Percentiles rank a stretch among this genome's conserved stretches.
Evolutionary conservation across 1,139 yeast genomes (phyloP).

Genomic region (Lodderomyces elongisporus): DNA sequence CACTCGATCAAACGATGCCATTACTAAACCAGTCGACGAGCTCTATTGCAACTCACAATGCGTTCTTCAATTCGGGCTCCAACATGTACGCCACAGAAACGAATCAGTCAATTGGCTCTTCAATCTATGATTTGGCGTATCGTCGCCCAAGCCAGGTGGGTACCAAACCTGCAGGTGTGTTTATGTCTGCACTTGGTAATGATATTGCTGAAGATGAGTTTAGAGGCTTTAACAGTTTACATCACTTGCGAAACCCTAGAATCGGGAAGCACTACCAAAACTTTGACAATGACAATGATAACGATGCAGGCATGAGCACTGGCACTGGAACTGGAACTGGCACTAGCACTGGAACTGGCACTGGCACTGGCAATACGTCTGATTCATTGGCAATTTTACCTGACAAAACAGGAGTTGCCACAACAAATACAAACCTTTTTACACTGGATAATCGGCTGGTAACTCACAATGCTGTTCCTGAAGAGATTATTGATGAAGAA

Average conservation of each 20-base stretch:
- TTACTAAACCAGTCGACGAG: constrained; percentile 29
- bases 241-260: constrained; percentile 32
- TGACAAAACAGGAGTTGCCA: background rate
- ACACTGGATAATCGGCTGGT: no score
- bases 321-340: constrained; percentile 1
- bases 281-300: constrained; percentile 1
- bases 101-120: constrained; percentile 24
- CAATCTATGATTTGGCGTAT: constrained; percentile 21
- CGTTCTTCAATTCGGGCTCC: constrained; percentile 8
- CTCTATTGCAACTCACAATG: constrained; percentile 17
- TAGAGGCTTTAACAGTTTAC: constrained; percentile 16
- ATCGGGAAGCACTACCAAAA: constrained; percentile 30
- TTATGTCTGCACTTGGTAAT: constrained; percentile 3
- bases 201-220: constrained; percentile 4
- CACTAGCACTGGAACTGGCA: background rate
- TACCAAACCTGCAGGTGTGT: constrained; percentile 9
- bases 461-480: background rate
- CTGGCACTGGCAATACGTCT: background rate
- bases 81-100: constrained; percentile 3
- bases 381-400: background rate
- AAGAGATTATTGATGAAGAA: background rate
- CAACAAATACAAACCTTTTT: no score
- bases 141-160: constrained; percentile 18
- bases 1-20: constrained; percentile 38
- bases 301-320: constrained; percentile 4